phyloP scores from a whole-genome alignment of 129 eudicot genomes.

The Solidago caesia region DNA sequence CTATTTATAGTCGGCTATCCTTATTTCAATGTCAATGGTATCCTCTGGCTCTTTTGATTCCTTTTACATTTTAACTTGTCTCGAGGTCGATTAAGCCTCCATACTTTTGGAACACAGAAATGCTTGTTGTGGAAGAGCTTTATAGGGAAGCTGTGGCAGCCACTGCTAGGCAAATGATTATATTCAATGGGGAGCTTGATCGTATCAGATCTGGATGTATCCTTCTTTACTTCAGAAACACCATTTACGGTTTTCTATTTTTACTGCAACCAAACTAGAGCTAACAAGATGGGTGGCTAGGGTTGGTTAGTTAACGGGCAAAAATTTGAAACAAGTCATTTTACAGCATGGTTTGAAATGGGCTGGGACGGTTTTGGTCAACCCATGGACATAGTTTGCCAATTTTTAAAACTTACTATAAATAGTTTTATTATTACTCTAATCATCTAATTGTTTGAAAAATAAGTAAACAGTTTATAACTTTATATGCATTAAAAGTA shows the following conservation, averaged over 20 bases:
- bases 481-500: neutral
- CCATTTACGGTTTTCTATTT: neutral
- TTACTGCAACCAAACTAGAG: neutral
- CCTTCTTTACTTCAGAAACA: slow-evolving; percentile 38
- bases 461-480: neutral
- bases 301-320: neutral
- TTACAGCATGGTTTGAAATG: neutral
- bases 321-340: neutral
- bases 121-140: slow-evolving; percentile 98
- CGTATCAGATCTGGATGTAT: slow-evolving; percentile 99
- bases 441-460: too few species aligned
- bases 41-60: slow-evolving; percentile 19
- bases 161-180: slow-evolving; percentile 67
- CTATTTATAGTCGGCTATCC: slow-evolving; percentile 89
- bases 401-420: too few species aligned
- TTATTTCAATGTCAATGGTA: slow-evolving; percentile 92
- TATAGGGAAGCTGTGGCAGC: slow-evolving; percentile 80
- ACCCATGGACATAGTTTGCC: neutral
- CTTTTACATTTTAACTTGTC: neutral
- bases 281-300: neutral
- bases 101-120: slow-evolving; percentile 48
- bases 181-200: slow-evolving; percentile 95
- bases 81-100: neutral
- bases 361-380: neutral
- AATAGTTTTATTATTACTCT: too few species aligned